Evolutionary conservation across 2,329 filamentous ascomycete genomes (phyloP).

Genomic region (Colletotrichum endophyticum): DNA sequence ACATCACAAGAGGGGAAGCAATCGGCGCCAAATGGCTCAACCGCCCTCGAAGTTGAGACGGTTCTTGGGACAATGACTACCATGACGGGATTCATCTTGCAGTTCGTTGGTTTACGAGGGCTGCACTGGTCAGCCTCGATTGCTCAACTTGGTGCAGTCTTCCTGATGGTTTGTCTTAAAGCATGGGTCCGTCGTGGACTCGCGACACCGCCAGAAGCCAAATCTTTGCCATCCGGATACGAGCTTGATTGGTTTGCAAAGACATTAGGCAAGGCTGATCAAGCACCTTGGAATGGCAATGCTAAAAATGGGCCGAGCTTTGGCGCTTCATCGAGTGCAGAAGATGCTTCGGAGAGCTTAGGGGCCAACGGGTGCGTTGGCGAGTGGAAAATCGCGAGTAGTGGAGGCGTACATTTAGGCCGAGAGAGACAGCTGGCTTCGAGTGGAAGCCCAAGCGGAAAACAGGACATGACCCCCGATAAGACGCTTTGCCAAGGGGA

Average conservation of each 20-base stretch:
- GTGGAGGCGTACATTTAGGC: too few relatives aligned
- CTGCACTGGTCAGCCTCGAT: neutral
- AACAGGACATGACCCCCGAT: too few relatives aligned
- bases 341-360: too few relatives aligned
- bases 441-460: too few relatives aligned
- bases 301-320: neutral
- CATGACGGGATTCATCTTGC: neutral
- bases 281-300: neutral
- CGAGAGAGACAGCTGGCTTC: too few relatives aligned
- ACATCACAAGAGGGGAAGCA: too few relatives aligned
- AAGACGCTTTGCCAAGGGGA: too few relatives aligned
- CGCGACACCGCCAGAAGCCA: accelerated
- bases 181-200: neutral
- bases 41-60: too few relatives aligned
- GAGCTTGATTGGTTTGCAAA: neutral
- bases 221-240: neutral
- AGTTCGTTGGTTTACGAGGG: neutral
- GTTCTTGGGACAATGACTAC: neutral
- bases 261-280: neutral
- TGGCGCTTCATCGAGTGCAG: too few relatives aligned
- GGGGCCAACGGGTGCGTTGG: too few relatives aligned
- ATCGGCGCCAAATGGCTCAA: too few relatives aligned
- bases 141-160: neutral
- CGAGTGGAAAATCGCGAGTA: too few relatives aligned
- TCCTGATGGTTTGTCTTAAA: neutral